Evolutionary conservation across 23 red algal species (phyloP), one percentile per base, ranked within the genome.

Genomic region (Gracilaria gracilis): DNA sequence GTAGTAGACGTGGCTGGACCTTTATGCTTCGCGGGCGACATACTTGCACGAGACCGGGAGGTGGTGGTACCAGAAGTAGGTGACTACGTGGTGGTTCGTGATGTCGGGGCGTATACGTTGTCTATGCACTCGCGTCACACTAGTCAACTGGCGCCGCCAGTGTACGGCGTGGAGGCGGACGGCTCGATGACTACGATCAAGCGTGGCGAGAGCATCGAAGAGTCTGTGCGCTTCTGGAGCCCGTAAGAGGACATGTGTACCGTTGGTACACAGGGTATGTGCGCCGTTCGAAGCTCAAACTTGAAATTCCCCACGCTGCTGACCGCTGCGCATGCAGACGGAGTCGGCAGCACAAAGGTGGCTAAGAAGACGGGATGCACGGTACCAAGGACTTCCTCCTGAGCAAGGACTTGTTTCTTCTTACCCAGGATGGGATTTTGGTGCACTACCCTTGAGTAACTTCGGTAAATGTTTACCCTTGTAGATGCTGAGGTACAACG

Each of bases 11-110:
- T 95, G 58, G 94, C 79, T 19, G 94, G 94, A 14, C 94, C 94
- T 15, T 61, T 95, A 19, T 95, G 94, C 77, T 95, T 95, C 38
- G 88, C 94, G 57, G 94, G 94, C 66, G 94, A 95, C 75, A 81
- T 95, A 2, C 55, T 95, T 87, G 94, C 94, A 20, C 27, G 39
- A 6, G 94, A 88, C 37, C 94, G 94, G 16, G 58, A 82, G 78
- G 67, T 95, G 53, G 80, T 84, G 3, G n/a, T 55, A 28, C 74
- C 75, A 36, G 57, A 65, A 21, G 80, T 74, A 19, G 94, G 94
- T 16, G 94, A 95, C 66, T 90, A 77, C 79, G 24, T 95, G 21
- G 94, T 95, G 21, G 86, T 95, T 1, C 71, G 88, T 33, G 94
- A 95, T 59, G 85, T 73, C 14, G 94, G 94, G 11, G 94, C 94